Conservation (phyloP, 306 rosid species). For the Cucurbita ficifolia region DNA sequence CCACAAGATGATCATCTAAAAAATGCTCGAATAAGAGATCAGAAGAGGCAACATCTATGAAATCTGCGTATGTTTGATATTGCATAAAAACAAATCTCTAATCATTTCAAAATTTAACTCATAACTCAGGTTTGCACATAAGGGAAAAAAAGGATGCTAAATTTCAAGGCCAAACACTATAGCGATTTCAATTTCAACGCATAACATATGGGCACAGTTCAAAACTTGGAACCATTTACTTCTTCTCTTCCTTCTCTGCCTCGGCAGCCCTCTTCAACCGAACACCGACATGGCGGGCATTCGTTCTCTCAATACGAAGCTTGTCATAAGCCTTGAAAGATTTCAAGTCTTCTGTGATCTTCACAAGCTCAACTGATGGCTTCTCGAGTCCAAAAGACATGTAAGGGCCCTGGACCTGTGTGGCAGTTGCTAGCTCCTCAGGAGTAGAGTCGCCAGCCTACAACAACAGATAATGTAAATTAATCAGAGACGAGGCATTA, state of each 20-base stretch:
- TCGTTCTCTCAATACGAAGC: slow-evolving; percentile 32
- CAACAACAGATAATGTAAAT: not conserved
- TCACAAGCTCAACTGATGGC: slow-evolving; percentile 38
- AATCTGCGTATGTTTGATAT: not conserved
- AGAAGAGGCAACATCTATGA: slow-evolving; percentile 18
- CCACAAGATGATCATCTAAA: not conserved
- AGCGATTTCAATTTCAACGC: not conserved
- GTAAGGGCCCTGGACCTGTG: slow-evolving; percentile 42
- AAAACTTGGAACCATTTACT: slow-evolving; percentile 6
- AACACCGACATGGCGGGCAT: slow-evolving; percentile 27
- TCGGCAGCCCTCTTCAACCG: slow-evolving; percentile 45
- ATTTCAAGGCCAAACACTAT: not conserved
- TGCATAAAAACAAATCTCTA: not conserved
- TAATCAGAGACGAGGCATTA: not conserved
- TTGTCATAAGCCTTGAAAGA: slow-evolving; percentile 42
- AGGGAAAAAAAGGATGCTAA: not conserved
- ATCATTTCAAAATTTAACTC: slow-evolving; percentile 6
- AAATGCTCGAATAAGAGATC: not conserved
- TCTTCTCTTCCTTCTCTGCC: slow-evolving; percentile 59
- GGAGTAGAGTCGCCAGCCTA: slow-evolving; percentile 51
- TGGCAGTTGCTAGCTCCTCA: slow-evolving; percentile 43
- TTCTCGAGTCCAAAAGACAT: slow-evolving; percentile 27
- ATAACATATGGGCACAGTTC: not conserved
- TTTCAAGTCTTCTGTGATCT: slow-evolving; percentile 33
- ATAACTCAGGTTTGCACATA: slow-evolving; percentile 1